phyloP scores from a whole-genome alignment of 176 grass and related monocot species.

The Aegilops bicornis region DNA sequence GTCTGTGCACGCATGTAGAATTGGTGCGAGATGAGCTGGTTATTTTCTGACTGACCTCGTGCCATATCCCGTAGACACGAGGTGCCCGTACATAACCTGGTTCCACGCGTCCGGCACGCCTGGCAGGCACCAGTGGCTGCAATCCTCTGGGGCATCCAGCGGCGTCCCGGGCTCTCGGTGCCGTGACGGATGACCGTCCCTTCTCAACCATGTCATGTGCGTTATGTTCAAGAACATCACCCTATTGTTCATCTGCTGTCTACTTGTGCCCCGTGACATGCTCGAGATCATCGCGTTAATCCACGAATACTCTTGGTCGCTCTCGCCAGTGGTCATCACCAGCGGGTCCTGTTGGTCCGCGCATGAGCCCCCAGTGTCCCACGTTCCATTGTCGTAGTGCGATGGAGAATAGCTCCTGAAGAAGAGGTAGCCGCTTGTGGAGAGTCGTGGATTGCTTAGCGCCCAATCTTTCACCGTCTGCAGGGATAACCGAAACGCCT shows the following conservation, averaged over 20 bases:
- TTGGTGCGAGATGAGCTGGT: neutral
- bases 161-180: conserved; percentile 35
- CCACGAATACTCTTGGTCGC: conserved; percentile 27
- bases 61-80: conserved; percentile 31
- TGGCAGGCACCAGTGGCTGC: conserved; percentile 91
- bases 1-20: too few relatives aligned
- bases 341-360: neutral
- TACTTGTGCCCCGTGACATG: neutral
- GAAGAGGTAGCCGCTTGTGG: conserved; percentile 15
- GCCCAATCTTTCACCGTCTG: conserved; percentile 31
- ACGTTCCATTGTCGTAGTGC: conserved; percentile 46
- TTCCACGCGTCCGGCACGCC: conserved; percentile 88
- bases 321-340: neutral
- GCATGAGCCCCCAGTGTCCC: conserved; percentile 26
- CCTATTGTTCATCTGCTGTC: neutral
- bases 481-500: conserved; percentile 31
- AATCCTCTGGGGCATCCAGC: conserved; percentile 55
- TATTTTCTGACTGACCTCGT: neutral
- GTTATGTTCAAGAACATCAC: conserved; percentile 38
- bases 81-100: conserved; percentile 39
- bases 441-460: neutral
- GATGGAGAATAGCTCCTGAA: conserved; percentile 45
- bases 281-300: conserved; percentile 29
- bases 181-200: conserved; percentile 36
- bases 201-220: conserved; percentile 36